A percentile compares a stretch with the other conserved stretches of the same genome.
phyloP scores from a whole-genome alignment of 495 filamentous ascomycete species.

The Tuber borchii region DNA sequence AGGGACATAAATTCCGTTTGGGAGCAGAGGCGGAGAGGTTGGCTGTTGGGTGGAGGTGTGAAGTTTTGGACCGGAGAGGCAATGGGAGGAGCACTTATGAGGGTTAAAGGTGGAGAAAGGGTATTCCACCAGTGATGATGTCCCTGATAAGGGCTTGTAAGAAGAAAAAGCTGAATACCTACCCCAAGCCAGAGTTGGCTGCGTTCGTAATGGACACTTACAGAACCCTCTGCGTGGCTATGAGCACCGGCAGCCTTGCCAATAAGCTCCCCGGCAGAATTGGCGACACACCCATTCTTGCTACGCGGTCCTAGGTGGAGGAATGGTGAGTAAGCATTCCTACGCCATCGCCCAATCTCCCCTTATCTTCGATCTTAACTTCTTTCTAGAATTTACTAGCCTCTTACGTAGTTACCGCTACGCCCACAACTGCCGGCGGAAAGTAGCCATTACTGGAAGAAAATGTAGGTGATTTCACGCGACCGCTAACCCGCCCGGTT shows the following conservation, averaged over 20 bases:
- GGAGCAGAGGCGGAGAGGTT: constrained; percentile 61
- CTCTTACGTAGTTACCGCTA: background rate
- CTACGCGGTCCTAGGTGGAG: constrained; percentile 86
- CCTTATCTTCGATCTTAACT: background rate
- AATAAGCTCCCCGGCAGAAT: constrained; percentile 82
- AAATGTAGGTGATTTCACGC: background rate
- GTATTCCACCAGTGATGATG: constrained; percentile 15
- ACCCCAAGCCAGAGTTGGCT: constrained; percentile 77
- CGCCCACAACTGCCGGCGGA: constrained; percentile 39
- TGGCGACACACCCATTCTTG: constrained; percentile 79
- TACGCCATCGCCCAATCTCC: constrained; percentile 7
- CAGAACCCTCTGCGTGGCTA: constrained; percentile 70
- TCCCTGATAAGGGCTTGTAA: constrained; percentile 29
- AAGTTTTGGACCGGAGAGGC: constrained; percentile 66
- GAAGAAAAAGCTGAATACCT: constrained; percentile 54
- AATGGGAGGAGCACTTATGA: constrained; percentile 76
- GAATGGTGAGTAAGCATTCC: constrained; percentile 51
- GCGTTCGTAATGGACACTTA: constrained; percentile 68
- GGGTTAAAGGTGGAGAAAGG: constrained; percentile 49
- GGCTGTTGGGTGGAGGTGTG: constrained; percentile 60
- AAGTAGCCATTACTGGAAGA: constrained; percentile 14
- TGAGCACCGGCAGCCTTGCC: constrained; percentile 79
- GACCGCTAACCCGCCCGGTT: constrained; percentile 50
- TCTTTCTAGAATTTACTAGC: background rate
- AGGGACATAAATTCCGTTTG: constrained; percentile 60